phyloP scores from a whole-genome alignment of 768 basidiomycete genomes.

The Kwoniella mangroviensis region DNA sequence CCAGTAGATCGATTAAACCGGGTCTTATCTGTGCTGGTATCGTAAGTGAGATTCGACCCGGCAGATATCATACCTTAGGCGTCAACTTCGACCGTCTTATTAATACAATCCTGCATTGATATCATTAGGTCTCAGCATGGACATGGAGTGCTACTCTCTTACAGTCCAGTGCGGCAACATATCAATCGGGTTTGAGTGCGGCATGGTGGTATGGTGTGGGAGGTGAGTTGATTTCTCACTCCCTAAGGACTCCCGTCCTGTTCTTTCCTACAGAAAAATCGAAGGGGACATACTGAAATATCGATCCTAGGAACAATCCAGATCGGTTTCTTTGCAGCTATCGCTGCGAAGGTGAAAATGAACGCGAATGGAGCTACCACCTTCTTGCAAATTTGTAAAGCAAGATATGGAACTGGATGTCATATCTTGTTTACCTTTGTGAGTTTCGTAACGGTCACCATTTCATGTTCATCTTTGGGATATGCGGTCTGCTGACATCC shows the following conservation, averaged over 20 bases:
- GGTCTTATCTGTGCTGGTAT: constrained; percentile 32
- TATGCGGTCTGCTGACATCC: constrained; percentile 32
- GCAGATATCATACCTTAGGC: no score
- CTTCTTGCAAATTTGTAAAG: constrained; percentile 64
- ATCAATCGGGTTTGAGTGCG: constrained; percentile 26
- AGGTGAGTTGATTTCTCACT: neutral
- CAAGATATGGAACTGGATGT: constrained; percentile 42
- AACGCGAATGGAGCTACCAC: constrained; percentile 68
- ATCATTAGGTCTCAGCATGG: constrained; percentile 30
- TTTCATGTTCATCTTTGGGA: constrained; percentile 57
- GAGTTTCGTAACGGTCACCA: constrained; percentile 35
- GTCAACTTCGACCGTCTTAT: no score
- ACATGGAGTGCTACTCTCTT: constrained; percentile 37
- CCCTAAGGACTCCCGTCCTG: neutral
- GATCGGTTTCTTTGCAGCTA: constrained; percentile 62
- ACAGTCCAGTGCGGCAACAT: constrained; percentile 23
- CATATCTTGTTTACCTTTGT: constrained; percentile 57
- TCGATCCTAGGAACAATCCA: constrained; percentile 60
- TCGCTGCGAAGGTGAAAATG: constrained; percentile 63
- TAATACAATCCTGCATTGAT: neutral
- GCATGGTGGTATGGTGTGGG: constrained; percentile 42
- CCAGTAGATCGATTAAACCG: constrained; percentile 30
- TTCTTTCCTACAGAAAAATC: no score
- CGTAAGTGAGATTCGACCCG: neutral
- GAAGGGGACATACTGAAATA: no score